Percentiles rank a stretch among this genome's conserved stretches.
These are phyloP conservation scores for Botrytis pseudocinerea DNA, from an alignment of 2,329 filamentous ascomycete species.

Conservation along the genomic window DNA sequence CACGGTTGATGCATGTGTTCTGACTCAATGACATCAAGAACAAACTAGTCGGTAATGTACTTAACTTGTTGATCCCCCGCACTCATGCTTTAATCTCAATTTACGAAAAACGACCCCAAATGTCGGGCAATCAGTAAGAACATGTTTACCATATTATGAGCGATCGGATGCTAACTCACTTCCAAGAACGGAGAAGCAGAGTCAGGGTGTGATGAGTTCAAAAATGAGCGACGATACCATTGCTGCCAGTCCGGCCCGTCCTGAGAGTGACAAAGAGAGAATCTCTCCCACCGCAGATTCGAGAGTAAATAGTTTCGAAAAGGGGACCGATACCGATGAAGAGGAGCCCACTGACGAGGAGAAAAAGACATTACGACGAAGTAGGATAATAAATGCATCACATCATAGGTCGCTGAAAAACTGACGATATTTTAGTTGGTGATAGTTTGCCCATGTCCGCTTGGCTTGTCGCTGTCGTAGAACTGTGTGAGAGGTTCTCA, in stretches of 20 bases:
- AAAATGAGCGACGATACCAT: background rate
- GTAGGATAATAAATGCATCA: background rate
- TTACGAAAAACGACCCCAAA: background rate
- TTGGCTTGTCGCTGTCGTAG: constrained; percentile 21
- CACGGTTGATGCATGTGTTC: background rate
- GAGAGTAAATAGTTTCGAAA: background rate
- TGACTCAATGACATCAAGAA: background rate
- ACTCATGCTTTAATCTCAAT: background rate
- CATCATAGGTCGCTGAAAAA: background rate
- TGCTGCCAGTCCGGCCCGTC: background rate
- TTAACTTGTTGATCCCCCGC: background rate
- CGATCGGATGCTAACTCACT: background rate
- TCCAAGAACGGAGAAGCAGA: background rate
- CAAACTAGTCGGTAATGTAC: background rate
- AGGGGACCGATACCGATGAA: background rate
- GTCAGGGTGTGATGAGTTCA: background rate
- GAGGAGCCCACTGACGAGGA: constrained; percentile 9
- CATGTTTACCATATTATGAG: background rate
- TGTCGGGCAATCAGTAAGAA: constrained; percentile 2
- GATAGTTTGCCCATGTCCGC: constrained; percentile 21
- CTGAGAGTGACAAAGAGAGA: constrained; percentile 5
- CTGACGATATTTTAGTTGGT: constrained; percentile 12
- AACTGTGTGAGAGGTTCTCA: constrained; percentile 46
- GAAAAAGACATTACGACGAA: constrained; percentile 1
- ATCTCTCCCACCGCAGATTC: background rate